Base-by-base conservation (phyloP, 2,329 filamentous ascomycete genomes). In the Fusarium ramigenum region DNA sequence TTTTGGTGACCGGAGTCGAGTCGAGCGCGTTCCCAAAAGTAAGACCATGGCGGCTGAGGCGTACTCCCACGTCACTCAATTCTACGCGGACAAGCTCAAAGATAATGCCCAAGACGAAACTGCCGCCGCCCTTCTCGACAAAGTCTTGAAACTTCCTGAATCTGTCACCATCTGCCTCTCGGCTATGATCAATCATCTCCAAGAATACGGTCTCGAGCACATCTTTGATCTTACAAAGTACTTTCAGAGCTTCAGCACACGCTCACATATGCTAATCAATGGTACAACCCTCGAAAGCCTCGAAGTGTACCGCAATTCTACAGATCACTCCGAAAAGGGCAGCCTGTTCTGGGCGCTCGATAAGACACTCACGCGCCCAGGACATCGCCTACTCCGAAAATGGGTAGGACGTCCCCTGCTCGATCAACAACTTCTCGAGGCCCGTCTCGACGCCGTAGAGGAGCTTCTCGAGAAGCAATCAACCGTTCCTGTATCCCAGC, bases 191-290 rank as follows among this genome's bases (percentile, higher is more conserved):
- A 93, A 89, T 3, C 95, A 99, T 78, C 86, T 99, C 76, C 92
- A 91, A 23, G 95, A 97, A 73, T 99, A 98, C 80, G 95, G 95
- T 2, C 87, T 99, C 25, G 93, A 98, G 81, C 95, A 98, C 84
- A 94, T 99, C 60, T 97, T 99, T 77, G 93, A 97, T 78, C 85
- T 99, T 47, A 98, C 96, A 4, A 97, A 97, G 77, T 97, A 98
- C 83, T 99, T 99, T 79, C 93, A 97, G 76, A 94, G 95, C 5
- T 99, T 99, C 83, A 97, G 93, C 76, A 94, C 95, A 12, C 88
- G 95, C 42, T 95, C 96, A 19, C 95, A 98, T 79, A 98, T 99
- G 96, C 86, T 98, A 8, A 86, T 99, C 68, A 98, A 97, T 79
- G 96, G 96, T 49, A 99, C 97, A 61, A 98, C 96, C 0, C 85